Evolutionary conservation across 257 asterid species (phyloP), one percentile per base, ranked within the genome.

Genomic region (Forsythia suspensa): DNA sequence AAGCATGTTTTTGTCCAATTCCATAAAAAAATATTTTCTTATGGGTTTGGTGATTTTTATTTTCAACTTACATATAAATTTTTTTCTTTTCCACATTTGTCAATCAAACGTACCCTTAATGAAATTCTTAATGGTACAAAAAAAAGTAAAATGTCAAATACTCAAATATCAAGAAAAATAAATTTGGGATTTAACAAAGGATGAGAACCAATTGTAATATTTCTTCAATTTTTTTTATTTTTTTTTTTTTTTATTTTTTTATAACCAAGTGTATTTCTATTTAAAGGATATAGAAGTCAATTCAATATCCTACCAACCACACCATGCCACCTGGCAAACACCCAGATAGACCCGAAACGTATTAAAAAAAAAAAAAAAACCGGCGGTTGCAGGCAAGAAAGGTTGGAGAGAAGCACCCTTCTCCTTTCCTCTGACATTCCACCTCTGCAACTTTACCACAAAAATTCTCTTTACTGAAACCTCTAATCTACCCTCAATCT

Each of bases 401-500:
- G 87, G 78, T 83, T 78, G 92, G 89, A 48, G 84, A 81, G 82
- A 86, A 89, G 97, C 88, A 91, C 82, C 86, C 90, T 77, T 88
- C 92, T 89, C 76, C 83, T 77, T 85, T 81, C 85, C 73, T 74
- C 86, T 85, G 96, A 91, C 97, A 89, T 89, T 91, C 93, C 86
- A 89, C 95, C 95, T 85, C 94, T 82, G 91, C 89, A 77, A 74
- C 83, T 78, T 70, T 68, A 46, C 71, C 18, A 9, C 29, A n/a
- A 61, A 59, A 18, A 29, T 10, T 4, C 38, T 3, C 29, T 36
- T 3, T 12, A 6, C 11, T 1, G 38, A 1, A 66, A 65, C 75
- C 82, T 81, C 88, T 36, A 70, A 52, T 13, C 4, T 77, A 13
- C 86, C 89, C 87, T 76, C 76, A 13, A 3, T 41, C 18, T 71